Base-by-base conservation (phyloP, 805 yeast species). In the Lipomyces mesembrius region DNA sequence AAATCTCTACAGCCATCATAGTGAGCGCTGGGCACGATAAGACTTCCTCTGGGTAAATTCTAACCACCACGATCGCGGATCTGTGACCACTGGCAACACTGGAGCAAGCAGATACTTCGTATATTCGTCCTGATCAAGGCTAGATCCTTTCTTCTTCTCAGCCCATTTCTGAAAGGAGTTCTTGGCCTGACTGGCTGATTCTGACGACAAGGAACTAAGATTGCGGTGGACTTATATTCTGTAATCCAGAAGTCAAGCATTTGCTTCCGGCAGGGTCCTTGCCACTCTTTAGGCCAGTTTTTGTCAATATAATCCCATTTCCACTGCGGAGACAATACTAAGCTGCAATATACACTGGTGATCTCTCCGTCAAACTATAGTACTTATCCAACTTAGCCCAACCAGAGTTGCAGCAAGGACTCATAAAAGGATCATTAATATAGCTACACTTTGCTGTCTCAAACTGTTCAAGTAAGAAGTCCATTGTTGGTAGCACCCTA, bases 261-360 rank as follows among this genome's bases (percentile, higher is more conserved):
- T 34, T 34, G 51, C 27, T 34, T 55, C 39, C 58, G 39, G 22
- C 58, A 27, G 35, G 39, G 1, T 34, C 8, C 20, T 0, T 34
- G 58, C 58, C 39, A 55, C 39, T 20, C 43, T 34, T 27, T 27
- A 27, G 35, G 35, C 39, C 49, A 55, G 9, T 55, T 27, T 22
- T 55, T 55, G 39, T 55, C 58, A 55, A 55, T 55, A 55, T 55
- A 55, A 27, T 55, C 29, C 58, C 58, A 55, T 27, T 55, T 55
- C 35, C 58, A 34, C 3, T 27, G 39, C 11, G 58, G 58, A 2
- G 35, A 34, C 2, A 25, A 34, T 55, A 54, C 37, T 49, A 49
- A 49, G 39, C 58, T n/a, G 58, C 58, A 54, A 54, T 54, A 27
- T 27, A 55, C 29, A 55, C 32, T 29, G 43, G 43, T 27, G 58